Evolutionary conservation across 2,329 filamentous ascomycete species (phyloP), one percentile per base, ranked within the genome.

Genomic region (Penicillium sp.): DNA sequence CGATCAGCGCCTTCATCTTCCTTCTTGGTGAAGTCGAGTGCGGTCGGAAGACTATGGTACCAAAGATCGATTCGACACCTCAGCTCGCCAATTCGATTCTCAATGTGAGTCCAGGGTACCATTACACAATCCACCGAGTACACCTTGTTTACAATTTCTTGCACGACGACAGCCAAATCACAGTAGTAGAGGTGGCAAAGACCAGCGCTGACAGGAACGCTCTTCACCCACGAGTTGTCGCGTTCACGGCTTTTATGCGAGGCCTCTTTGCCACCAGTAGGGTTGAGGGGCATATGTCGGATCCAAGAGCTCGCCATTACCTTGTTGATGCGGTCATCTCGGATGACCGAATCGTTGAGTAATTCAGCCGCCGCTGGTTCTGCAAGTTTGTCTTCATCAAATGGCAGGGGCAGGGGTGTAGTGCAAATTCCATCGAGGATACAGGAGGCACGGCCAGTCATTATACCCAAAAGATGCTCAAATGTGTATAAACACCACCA

Each of bases 401-500:
- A 71, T 4, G 75, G 76, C 19, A 75, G 54, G 1, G 77, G 75
- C 45, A 79, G 66, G 31, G 77, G 75, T 4, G 75, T 72, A 16
- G 74, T 79, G 63, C 75, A 78, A 48, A 78, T 70, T 16, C 75
- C 73, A 58, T 78, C 73, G 24, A 72, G 63, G 19, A 79, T 75
- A 53, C 74, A 77, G 29, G 74, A 75, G 26, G 76, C 68, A 43
- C 77, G 71, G 39, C 77, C 77, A n/a, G 77, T 79, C 75, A 80
- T 77, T 55, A 76, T 70, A 16, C 75, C 75, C 35, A 80, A 69
- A 33, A 75, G 69, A 52, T 78, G 76, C 60, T 80, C 77, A 43
- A 79, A 73, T 2, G 69, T 70, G 52, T 78, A 77, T 2, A 79
- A 63, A 52, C 75, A 76, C 74, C 76, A 79, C 77, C 77, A 80